Base-by-base conservation (phyloP, 306 rosid species). In the Cyclanthera cordifolia region DNA sequence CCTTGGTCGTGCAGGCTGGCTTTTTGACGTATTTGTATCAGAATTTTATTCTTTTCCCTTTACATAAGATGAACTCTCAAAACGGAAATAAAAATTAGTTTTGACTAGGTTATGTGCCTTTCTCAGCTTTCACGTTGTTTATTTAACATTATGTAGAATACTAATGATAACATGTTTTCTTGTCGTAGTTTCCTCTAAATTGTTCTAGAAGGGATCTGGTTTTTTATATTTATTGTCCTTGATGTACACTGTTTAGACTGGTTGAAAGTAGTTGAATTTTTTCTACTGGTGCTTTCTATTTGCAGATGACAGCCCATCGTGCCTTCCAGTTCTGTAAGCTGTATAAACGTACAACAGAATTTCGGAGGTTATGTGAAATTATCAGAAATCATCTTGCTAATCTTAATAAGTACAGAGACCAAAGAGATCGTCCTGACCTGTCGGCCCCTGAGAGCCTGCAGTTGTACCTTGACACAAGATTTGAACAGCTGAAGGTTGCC, bases 291-390 rank as follows among this genome's bases (percentile, higher is more conserved):
- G 5, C 41, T 17, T 32, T 61, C 70, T 58, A 45, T 73, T 21
- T 77, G 80, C 81, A 94, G 99, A 94, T 94, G 99, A 94, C 99
- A 27, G 99, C 99, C 13, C 99, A 94, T 74, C 90, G 99, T 67
- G 96, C 99, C 66, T 94, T 94, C 79, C 99, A 94, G 82, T 94
- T 94, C 80, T 94, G 99, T 80, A 94, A 94, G 85, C 96, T 86
- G 67, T 94, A 94, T 48, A 94, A 94, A 70, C 78, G 99, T 65
- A 86, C 96, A 14, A 94, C 99, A 6, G 99, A 94, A 75, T 94
- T 94, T 61, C 91, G 97, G 37, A 86, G 97, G 72, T 78, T 90
- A 1, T 94, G 99, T 70, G 99, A 94, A 80, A 94, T 90, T 74
- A 94, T 94, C 37, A 78, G 99, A 72, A 90, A 90, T 61, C 99